Percentiles rank a stretch among this genome's conserved stretches.
These are phyloP conservation scores for Yarrowia galli DNA, from an alignment of 1,139 yeast genomes.

Conservation along the genomic window DNA sequence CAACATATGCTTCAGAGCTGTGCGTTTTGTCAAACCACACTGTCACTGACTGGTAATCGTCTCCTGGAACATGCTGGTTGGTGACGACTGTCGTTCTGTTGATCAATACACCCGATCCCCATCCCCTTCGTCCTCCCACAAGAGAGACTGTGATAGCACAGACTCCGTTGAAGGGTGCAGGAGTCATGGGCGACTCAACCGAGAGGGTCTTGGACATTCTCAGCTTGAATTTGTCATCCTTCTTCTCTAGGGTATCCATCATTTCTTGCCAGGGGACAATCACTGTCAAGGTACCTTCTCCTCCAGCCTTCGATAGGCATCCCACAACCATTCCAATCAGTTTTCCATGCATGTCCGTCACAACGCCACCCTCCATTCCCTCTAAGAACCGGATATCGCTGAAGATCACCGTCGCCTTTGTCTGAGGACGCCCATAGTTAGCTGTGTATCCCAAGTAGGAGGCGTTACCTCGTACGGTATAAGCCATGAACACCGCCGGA, in stretches of 20 bases:
- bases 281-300: conserved; percentile 66
- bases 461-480: conserved; percentile 57
- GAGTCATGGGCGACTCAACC: conserved; percentile 39
- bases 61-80: conserved; percentile 56
- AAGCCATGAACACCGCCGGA: conserved; percentile 62
- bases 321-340: conserved; percentile 65
- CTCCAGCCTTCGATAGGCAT: conserved; percentile 58
- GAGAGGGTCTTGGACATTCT: conserved; percentile 21
- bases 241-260: conserved; percentile 10
- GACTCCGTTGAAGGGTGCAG: conserved; percentile 21
- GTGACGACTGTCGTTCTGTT: conserved; percentile 53
- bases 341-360: conserved; percentile 37
- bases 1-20: conserved; percentile 42
- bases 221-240: conserved; percentile 9
- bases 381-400: conserved; percentile 66
- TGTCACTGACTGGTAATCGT: conserved; percentile 43
- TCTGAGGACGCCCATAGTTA: conserved; percentile 38
- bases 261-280: conserved; percentile 60
- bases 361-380: conserved; percentile 66
- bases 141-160: conserved; percentile 42
- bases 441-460: conserved; percentile 48
- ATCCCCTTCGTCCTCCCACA: conserved; percentile 46
- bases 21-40: conserved; percentile 46
- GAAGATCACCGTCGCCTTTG: conserved; percentile 52
- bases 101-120: conserved; percentile 60